Conservation (phyloP, 768 basidiomycete species). For the Trametes maxima region DNA sequence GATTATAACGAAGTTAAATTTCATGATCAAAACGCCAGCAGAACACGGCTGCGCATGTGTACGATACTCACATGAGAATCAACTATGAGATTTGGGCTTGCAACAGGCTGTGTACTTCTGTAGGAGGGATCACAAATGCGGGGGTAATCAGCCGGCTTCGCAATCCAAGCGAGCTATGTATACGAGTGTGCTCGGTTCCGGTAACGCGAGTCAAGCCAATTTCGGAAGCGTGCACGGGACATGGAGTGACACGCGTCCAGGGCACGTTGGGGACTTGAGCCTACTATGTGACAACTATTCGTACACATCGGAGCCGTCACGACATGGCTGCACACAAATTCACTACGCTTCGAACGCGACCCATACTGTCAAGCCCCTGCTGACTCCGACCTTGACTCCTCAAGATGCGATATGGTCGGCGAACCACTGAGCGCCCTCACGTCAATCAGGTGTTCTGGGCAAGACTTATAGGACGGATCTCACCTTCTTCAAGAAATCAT, state of each 20-base stretch:
- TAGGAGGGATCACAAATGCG: too few relatives aligned
- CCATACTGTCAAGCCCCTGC: background rate
- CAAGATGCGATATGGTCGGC: constrained; percentile 13
- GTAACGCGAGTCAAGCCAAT: background rate
- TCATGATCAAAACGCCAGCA: background rate
- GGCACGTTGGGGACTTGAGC: background rate
- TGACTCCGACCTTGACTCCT: background rate
- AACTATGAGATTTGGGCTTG: background rate
- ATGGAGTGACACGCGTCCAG: background rate
- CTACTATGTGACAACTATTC: too few relatives aligned
- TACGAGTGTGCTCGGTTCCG: constrained; percentile 5
- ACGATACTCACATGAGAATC: too few relatives aligned
- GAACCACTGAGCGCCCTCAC: constrained; percentile 16
- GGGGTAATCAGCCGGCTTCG: too few relatives aligned
- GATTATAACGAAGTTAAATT: background rate
- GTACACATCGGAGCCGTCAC: background rate
- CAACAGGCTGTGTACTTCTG: too few relatives aligned
- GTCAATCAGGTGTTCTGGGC: background rate
- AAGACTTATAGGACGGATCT: background rate
- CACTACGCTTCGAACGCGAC: background rate
- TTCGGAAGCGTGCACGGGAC: background rate
- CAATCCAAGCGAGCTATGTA: too few relatives aligned
- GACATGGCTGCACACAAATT: background rate
- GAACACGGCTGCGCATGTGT: background rate
- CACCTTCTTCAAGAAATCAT: constrained; percentile 32